phyloP scores from a whole-genome alignment of 2,329 filamentous ascomycete genomes.

The Dactylellina cionopaga region DNA sequence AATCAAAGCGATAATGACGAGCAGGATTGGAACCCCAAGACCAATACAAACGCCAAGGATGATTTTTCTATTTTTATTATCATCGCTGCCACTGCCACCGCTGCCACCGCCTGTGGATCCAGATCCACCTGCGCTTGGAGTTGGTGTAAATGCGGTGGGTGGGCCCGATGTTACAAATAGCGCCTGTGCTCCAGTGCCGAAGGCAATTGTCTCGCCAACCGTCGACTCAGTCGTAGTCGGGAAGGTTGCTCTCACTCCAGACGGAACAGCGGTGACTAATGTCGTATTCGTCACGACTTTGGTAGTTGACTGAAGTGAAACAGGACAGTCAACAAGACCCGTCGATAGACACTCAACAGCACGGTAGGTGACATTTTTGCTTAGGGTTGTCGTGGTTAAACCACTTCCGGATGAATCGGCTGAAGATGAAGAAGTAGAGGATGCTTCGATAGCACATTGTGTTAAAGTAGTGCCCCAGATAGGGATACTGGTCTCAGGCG shows the following conservation, averaged over 20 bases:
- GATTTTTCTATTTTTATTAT: slow-evolving; percentile 61
- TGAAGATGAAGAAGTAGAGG: neutral
- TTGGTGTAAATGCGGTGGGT: slow-evolving; percentile 63
- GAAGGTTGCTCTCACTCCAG: slow-evolving; percentile 60
- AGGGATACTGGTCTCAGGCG: slow-evolving; percentile 63
- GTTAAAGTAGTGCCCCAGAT: slow-evolving; percentile 67
- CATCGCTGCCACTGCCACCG: slow-evolving; percentile 58
- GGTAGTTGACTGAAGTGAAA: slow-evolving; percentile 64
- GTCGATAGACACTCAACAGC: slow-evolving; percentile 63
- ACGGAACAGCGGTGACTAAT: slow-evolving; percentile 61
- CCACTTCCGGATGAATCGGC: neutral
- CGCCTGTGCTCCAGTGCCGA: slow-evolving; percentile 62
- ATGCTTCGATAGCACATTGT: neutral
- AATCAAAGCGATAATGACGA: too few species aligned
- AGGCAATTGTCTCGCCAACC: slow-evolving; percentile 61
- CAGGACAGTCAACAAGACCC: slow-evolving; percentile 65
- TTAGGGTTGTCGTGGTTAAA: slow-evolving; percentile 58
- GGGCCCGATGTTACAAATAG: slow-evolving; percentile 62
- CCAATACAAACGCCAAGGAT: slow-evolving; percentile 66
- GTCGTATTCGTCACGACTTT: slow-evolving; percentile 61
- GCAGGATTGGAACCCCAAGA: too few species aligned
- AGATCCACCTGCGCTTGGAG: too few species aligned
- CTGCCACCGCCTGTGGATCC: slow-evolving; percentile 48
- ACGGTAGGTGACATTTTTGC: slow-evolving; percentile 62
- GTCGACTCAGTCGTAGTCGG: slow-evolving; percentile 57